Evolutionary conservation across 495 filamentous ascomycete genomes (phyloP).

Genomic region (Aspergillus kassunensis): DNA sequence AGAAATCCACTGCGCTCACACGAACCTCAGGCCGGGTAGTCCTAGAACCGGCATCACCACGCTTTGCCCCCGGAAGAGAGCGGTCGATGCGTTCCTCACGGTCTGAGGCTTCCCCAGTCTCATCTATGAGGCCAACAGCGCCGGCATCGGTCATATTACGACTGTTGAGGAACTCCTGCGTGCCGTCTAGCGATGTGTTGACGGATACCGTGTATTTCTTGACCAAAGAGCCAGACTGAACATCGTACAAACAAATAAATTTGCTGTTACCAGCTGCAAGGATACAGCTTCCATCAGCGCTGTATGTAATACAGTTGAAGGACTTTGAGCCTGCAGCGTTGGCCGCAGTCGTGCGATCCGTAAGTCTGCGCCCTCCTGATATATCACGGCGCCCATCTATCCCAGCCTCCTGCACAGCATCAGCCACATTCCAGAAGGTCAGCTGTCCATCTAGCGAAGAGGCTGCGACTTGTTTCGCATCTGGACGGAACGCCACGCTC

Average conservation of each 20-base stretch:
- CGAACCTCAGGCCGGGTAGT: constrained; percentile 76
- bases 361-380: constrained; percentile 82
- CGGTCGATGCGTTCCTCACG: constrained; percentile 78
- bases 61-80: constrained; percentile 81
- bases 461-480: constrained; percentile 85
- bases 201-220: constrained; percentile 93
- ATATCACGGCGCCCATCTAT: constrained; percentile 88
- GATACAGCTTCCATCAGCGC: constrained; percentile 84
- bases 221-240: constrained; percentile 79
- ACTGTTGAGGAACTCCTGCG: constrained; percentile 94
- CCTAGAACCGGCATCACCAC: constrained; percentile 76
- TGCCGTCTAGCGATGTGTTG: constrained; percentile 90
- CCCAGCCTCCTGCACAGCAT: constrained; percentile 74
- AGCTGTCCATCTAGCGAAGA: constrained; percentile 91
- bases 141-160: constrained; percentile 87
- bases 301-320: constrained; percentile 85
- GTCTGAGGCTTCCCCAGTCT: constrained; percentile 83
- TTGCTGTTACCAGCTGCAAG: constrained; percentile 93
- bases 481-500: constrained; percentile 80
- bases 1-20: constrained; percentile 82
- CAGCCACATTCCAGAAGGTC: constrained; percentile 89
- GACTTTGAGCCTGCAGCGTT: constrained; percentile 84
- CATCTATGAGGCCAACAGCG: constrained; percentile 74
- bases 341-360: constrained; percentile 84
- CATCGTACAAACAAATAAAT: constrained; percentile 94